Conservation (phyloP, 805 yeast genomes). For the Cyberlindnera xylosilytica region DNA sequence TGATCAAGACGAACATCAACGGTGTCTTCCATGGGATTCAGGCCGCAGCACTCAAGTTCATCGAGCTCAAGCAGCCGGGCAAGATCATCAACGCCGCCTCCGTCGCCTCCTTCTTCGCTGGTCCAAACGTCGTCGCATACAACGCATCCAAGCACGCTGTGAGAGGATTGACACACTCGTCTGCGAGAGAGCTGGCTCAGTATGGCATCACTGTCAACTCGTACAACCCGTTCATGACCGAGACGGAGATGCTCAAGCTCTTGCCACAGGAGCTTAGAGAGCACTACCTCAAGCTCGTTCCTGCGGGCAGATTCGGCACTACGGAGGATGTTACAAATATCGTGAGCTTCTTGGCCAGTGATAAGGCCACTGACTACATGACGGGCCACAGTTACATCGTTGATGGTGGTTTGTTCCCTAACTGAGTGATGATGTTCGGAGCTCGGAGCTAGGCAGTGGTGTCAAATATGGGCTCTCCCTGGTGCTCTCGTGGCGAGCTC, state of each 20-base stretch:
- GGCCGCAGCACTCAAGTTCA: conserved; percentile 31
- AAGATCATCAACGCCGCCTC: conserved; percentile 39
- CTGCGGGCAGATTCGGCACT: conserved; percentile 30
- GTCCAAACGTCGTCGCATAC: conserved; percentile 31
- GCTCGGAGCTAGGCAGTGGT: no score
- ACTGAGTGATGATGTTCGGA: not conserved
- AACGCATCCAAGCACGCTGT: conserved; percentile 37
- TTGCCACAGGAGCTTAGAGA: conserved; percentile 24
- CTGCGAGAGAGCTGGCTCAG: conserved; percentile 36
- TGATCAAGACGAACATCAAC: conserved; percentile 29
- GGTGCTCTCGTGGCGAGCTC: no score
- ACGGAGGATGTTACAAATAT: conserved; percentile 36
- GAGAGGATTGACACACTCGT: conserved; percentile 33
- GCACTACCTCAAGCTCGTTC: conserved; percentile 30
- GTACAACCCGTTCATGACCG: conserved; percentile 38
- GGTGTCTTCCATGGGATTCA: conserved; percentile 34
- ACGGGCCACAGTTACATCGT: conserved; percentile 36
- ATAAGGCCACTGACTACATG: conserved; percentile 31
- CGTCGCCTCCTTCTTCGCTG: conserved; percentile 31
- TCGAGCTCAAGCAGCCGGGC: conserved; percentile 30
- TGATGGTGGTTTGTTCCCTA: conserved; percentile 33
- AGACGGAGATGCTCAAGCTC: conserved; percentile 35
- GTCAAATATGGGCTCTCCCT: no score
- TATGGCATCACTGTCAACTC: conserved; percentile 36
- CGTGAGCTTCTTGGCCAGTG: conserved; percentile 35